Conservation (phyloP, 2,329 filamentous ascomycete genomes). For the Apiospora arundinis region DNA sequence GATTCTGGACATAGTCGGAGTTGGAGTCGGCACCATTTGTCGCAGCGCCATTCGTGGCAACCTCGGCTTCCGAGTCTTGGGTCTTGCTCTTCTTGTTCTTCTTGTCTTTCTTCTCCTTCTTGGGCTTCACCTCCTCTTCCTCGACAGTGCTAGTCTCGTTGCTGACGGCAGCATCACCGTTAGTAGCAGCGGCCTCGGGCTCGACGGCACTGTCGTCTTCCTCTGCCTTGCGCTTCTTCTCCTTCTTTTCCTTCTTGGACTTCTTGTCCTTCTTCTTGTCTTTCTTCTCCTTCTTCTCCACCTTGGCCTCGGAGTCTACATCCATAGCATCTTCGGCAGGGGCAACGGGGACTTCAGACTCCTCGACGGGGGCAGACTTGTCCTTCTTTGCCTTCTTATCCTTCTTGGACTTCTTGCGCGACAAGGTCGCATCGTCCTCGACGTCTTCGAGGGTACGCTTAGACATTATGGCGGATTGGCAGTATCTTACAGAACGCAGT, state of each 20-base stretch:
- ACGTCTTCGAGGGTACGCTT: slow-evolving; percentile 41
- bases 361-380: slow-evolving; percentile 29
- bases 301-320: slow-evolving; percentile 25
- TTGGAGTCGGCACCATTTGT: slow-evolving; percentile 28
- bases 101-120: slow-evolving; percentile 43
- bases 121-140: slow-evolving; percentile 34
- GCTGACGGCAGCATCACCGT: slow-evolving; percentile 20
- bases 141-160: slow-evolving; percentile 31
- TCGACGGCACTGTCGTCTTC: slow-evolving; percentile 14
- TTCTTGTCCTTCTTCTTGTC: slow-evolving; percentile 39
- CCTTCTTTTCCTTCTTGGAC: slow-evolving; percentile 37
- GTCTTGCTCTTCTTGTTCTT: slow-evolving; percentile 41
- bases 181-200: slow-evolving; percentile 1
- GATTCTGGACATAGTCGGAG: slow-evolving; percentile 65
- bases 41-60: slow-evolving; percentile 30
- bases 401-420: slow-evolving; percentile 50
- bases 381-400: slow-evolving; percentile 41
- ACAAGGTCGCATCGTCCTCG: slow-evolving; percentile 36
- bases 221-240: slow-evolving; percentile 26
- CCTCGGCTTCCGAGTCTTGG: slow-evolving; percentile 33
- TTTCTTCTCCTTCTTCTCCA: slow-evolving; percentile 41
- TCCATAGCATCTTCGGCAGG: slow-evolving; percentile 30
- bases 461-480: slow-evolving; percentile 34
- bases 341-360: slow-evolving; percentile 21
- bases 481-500: slow-evolving; percentile 7